Conservation (phyloP, 495 filamentous ascomycete genomes). For the Aspergillus kassunensis region DNA sequence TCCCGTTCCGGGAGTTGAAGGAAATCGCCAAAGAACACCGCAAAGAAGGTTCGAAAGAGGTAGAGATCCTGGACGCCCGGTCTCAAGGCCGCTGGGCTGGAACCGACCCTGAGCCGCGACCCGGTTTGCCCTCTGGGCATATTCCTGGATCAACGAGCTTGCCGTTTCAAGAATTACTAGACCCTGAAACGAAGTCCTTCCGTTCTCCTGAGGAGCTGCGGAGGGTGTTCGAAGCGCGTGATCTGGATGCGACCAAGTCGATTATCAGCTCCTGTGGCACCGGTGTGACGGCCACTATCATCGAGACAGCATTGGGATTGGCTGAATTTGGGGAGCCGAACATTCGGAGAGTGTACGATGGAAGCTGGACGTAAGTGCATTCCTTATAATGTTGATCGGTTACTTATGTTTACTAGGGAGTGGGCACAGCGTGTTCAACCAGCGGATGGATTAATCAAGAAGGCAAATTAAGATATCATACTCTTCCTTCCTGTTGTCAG, state of each 20-base stretch:
- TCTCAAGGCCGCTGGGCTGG: conserved; percentile 76
- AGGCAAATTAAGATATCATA: conserved; percentile 26
- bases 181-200: conserved; percentile 76
- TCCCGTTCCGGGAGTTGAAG: conserved; percentile 75
- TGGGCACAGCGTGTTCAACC: conserved; percentile 70
- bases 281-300: conserved; percentile 88
- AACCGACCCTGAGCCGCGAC: conserved; percentile 78
- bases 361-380: conserved; percentile 89
- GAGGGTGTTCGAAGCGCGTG: conserved; percentile 70
- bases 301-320: conserved; percentile 80
- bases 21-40: conserved; percentile 68
- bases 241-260: conserved; percentile 74
- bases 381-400: background rate
- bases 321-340: conserved; percentile 68
- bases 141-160: conserved; percentile 84
- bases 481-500: background rate
- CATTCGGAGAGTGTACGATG: conserved; percentile 81
- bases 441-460: conserved; percentile 57
- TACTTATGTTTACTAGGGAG: conserved; percentile 48
- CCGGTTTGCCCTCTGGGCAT: conserved; percentile 85
- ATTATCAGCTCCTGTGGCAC: conserved; percentile 91
- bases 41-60: conserved; percentile 72
- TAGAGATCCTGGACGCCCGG: conserved; percentile 90
- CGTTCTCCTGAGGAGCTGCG: conserved; percentile 66
- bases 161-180: conserved; percentile 73